Evolutionary conservation across 202 grass and related monocot species (phyloP).

Genomic region (Tripidium arundinaceum): DNA sequence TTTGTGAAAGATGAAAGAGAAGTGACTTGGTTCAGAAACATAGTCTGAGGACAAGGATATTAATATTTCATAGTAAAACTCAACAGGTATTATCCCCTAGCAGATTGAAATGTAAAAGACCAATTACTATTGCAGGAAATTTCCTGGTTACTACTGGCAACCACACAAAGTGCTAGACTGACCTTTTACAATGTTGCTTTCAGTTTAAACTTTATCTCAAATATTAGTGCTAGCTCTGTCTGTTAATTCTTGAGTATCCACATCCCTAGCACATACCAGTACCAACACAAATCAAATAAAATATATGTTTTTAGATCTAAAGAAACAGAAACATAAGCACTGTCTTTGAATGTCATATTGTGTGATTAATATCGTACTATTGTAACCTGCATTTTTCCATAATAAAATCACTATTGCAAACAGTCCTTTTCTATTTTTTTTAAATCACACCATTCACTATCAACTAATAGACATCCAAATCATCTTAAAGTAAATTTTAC

Average conservation of each 20-base stretch:
- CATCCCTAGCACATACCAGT: neutral
- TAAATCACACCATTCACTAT: neutral
- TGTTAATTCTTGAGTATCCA: neutral
- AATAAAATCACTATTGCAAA: neutral
- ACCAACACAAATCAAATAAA: neutral
- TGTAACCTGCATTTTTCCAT: neutral
- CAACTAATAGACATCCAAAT: neutral
- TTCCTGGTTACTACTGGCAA: conserved; percentile 1
- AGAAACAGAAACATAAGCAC: neutral
- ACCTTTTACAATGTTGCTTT: neutral
- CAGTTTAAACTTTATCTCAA: neutral
- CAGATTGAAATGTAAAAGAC: neutral
- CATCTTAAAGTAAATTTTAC: neutral
- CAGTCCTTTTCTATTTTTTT: neutral
- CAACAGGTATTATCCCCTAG: neutral
- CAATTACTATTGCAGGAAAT: neutral
- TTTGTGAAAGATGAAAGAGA: neutral
- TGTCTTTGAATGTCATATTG: neutral
- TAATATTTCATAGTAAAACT: neutral
- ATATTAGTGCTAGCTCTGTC: neutral
- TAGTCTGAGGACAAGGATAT: neutral
- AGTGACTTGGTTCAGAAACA: conserved; percentile 1
- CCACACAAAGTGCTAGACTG: neutral
- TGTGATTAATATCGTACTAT: neutral
- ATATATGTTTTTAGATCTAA: neutral